Percentiles rank a stretch among this genome's conserved stretches.
Conservation (phyloP, 768 basidiomycete genomes). For the Lactarius akahatsu region DNA sequence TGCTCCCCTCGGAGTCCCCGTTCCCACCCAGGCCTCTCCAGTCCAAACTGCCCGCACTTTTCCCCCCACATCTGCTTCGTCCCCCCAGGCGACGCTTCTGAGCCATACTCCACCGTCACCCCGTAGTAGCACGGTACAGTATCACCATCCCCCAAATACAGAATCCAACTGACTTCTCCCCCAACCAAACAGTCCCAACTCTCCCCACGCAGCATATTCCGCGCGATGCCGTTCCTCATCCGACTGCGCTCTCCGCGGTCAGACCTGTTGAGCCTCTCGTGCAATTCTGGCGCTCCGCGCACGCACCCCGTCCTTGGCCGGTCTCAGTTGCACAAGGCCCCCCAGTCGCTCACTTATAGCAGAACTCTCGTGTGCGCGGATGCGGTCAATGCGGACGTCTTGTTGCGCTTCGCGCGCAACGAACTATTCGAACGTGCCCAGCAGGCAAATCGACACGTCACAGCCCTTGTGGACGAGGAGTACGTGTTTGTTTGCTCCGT, state of each 20-base stretch:
- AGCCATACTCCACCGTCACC: not conserved
- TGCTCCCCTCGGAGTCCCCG: not conserved
- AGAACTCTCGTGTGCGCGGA: constrained; percentile 21
- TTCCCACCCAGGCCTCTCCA: not conserved
- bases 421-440: constrained; percentile 53
- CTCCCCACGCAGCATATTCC: constrained; percentile 26
- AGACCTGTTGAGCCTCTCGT: constrained; percentile 17
- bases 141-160: not conserved
- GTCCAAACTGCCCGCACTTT: not conserved
- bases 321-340: not conserved
- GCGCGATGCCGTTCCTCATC: constrained; percentile 19
- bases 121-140: not conserved
- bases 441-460: constrained; percentile 50
- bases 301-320: constrained; percentile 13
- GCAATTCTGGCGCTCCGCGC: constrained; percentile 14
- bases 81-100: not conserved
- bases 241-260: constrained; percentile 16
- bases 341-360: constrained; percentile 13
- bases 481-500: constrained; percentile 41
- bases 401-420: constrained; percentile 22
- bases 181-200: not conserved
- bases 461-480: constrained; percentile 69
- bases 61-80: not conserved
- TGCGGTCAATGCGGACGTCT: constrained; percentile 23
- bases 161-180: not conserved